Conservation (phyloP, 2,329 filamentous ascomycete species). For the Pseudopithomyces maydicus region DNA sequence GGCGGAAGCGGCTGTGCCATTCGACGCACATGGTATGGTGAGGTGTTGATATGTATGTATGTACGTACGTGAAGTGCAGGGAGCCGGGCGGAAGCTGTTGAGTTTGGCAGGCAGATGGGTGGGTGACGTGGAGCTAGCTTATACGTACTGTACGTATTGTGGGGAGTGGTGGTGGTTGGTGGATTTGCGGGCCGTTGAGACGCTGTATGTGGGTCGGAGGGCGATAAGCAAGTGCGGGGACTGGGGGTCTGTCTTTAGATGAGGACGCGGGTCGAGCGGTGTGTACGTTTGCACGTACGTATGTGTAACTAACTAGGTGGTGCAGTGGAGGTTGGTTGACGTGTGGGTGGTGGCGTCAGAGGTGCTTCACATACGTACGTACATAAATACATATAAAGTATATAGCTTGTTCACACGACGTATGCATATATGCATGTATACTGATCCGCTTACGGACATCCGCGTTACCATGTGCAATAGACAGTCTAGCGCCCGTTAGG, state of each 20-base stretch:
- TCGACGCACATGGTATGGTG: slow-evolving; percentile 4
- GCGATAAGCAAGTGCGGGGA: background rate
- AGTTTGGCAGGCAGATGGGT: background rate
- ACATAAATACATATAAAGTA: too few relatives aligned
- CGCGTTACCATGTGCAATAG: background rate
- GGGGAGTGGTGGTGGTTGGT: background rate
- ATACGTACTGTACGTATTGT: background rate
- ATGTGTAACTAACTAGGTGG: too few relatives aligned
- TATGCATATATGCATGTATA: too few relatives aligned
- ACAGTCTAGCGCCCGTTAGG: background rate
- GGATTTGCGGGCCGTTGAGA: background rate
- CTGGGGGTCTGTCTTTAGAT: background rate
- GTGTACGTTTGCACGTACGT: too few relatives aligned
- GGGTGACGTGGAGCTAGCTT: background rate
- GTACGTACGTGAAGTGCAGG: background rate
- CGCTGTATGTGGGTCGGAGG: background rate
- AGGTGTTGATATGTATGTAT: background rate
- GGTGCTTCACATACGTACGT: background rate
- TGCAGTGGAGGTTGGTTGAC: background rate
- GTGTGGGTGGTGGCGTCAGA: background rate
- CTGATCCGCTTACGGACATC: too few relatives aligned
- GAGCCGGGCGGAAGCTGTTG: background rate
- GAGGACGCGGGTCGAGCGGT: background rate
- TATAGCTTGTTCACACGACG: too few relatives aligned
- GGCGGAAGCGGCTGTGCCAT: slow-evolving; percentile 6